A percentile compares a stretch with the other conserved stretches of the same genome.
phyloP scores from a whole-genome alignment of 2,329 filamentous ascomycete genomes.

The Neonectria magnoliae region DNA sequence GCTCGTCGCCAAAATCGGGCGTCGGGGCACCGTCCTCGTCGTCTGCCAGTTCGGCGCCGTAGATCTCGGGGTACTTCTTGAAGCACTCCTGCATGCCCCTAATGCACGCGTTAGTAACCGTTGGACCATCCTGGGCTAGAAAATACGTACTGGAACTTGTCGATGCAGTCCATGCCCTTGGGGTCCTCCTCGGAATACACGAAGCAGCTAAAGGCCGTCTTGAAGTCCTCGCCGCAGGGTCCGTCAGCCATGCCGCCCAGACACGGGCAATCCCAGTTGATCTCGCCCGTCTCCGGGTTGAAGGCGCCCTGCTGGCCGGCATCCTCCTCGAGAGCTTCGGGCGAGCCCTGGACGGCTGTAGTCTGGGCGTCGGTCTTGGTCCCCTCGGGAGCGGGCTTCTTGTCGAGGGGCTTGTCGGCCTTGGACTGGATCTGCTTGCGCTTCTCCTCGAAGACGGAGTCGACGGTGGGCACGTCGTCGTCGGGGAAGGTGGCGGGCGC shows the following conservation, averaged over 20 bases:
- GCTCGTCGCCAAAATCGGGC: slow-evolving; percentile 43
- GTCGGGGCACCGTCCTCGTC: slow-evolving; percentile 64
- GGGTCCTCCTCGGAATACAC: slow-evolving; percentile 95
- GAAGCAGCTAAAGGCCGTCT: slow-evolving; percentile 96
- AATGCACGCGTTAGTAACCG: slow-evolving; percentile 42
- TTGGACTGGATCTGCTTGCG: slow-evolving; percentile 57
- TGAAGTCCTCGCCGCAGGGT: slow-evolving; percentile 95
- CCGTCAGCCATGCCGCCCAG: slow-evolving; percentile 96
- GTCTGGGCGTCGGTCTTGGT: slow-evolving; percentile 42
- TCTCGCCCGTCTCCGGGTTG: slow-evolving; percentile 98
- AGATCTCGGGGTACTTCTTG: slow-evolving; percentile 89
- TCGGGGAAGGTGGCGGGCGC: slow-evolving; percentile 65
- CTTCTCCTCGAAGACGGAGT: slow-evolving; percentile 73
- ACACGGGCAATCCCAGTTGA: slow-evolving; percentile 99
- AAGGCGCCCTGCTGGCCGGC: slow-evolving; percentile 90
- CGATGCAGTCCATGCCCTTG: slow-evolving; percentile 97
- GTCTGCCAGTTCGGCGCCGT: slow-evolving; percentile 86
- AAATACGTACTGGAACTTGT: slow-evolving; percentile 87
- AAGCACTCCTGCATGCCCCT: slow-evolving; percentile 99
- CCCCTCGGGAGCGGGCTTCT: slow-evolving; percentile 36
- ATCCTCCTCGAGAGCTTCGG: slow-evolving; percentile 76
- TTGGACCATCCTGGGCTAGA: neutral
- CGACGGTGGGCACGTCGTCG: slow-evolving; percentile 70
- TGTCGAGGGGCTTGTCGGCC: slow-evolving; percentile 35
- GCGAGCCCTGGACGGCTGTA: slow-evolving; percentile 48